Percentiles rank a stretch among this genome's conserved stretches.
Conservation (phyloP, 805 yeast species). For the Candida ulmi region DNA sequence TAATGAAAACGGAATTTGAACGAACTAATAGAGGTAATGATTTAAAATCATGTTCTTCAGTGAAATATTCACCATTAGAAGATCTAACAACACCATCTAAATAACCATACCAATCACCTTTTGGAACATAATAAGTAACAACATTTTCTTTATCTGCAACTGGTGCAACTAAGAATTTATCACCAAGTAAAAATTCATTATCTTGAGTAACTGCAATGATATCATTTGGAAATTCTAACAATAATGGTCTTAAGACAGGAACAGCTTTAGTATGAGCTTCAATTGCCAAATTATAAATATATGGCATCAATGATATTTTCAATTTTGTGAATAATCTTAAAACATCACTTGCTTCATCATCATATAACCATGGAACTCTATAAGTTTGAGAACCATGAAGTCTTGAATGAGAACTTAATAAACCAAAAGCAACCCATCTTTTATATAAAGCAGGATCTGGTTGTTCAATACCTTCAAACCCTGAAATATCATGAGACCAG, state of each 20-base stretch:
- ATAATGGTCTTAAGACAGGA: constrained; percentile 16
- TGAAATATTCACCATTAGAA: constrained; percentile 12
- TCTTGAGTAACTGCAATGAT: constrained; percentile 9
- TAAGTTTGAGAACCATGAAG: constrained; percentile 18
- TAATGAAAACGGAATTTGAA: constrained; percentile 13
- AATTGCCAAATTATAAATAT: constrained; percentile 14
- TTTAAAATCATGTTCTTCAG: constrained; percentile 14
- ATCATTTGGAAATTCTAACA: constrained; percentile 15
- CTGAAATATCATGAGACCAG: constrained; percentile 22
- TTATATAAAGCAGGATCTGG: constrained; percentile 20
- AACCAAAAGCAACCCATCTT: constrained; percentile 20
- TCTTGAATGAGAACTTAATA: constrained; percentile 19
- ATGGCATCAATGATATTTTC: constrained; percentile 19
- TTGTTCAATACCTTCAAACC: constrained; percentile 14
- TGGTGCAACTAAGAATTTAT: constrained; percentile 17
- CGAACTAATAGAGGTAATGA: constrained; percentile 16
- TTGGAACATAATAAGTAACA: constrained; percentile 17
- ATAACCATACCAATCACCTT: constrained; percentile 19
- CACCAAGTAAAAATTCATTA: constrained; percentile 16
- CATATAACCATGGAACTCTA: constrained; percentile 22
- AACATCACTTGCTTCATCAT: constrained; percentile 17
- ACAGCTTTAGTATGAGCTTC: constrained; percentile 15
- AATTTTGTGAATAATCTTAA: constrained; percentile 15
- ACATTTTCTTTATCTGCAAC: constrained; percentile 10
- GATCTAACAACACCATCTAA: constrained; percentile 16